Evolutionary conservation across 768 basidiomycete genomes (phyloP).

Genomic region (Artomyces pyxidatus): DNA sequence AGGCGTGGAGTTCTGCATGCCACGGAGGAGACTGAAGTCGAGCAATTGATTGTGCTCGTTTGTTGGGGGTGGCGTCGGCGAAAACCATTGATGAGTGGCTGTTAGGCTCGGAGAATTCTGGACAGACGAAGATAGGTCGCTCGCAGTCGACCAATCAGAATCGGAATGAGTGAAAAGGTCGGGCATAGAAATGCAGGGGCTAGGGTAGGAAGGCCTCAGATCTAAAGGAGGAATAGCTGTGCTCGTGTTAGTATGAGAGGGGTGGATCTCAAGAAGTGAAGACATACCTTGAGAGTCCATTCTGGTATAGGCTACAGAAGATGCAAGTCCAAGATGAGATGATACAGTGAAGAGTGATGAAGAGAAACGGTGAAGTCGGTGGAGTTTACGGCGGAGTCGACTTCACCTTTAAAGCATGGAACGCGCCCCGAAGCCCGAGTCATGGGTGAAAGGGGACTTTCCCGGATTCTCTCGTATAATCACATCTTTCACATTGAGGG

Average conservation of each 20-base stretch:
- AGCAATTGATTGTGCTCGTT: background rate
- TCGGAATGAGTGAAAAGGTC: background rate
- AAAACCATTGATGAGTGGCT: background rate
- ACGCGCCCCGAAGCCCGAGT: background rate
- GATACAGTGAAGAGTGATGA: background rate
- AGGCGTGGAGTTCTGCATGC: background rate
- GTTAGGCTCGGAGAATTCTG: background rate
- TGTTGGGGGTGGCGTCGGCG: background rate
- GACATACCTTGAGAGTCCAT: constrained; percentile 1
- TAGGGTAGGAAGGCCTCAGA: background rate
- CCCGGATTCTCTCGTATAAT: background rate
- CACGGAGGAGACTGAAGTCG: too few relatives aligned
- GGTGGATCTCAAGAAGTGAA: background rate
- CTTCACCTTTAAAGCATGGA: background rate
- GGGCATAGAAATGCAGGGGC: background rate
- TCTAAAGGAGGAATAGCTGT: too few relatives aligned
- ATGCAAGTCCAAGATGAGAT: background rate
- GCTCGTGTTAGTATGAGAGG: background rate
- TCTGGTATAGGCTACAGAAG: background rate
- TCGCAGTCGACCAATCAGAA: background rate
- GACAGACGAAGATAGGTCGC: background rate
- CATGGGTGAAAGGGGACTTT: background rate
- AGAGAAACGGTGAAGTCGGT: background rate
- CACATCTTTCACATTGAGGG: background rate
- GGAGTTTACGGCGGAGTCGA: background rate